Conservation (phyloP, 257 asterid genomes). For the Capsicum chinense region DNA sequence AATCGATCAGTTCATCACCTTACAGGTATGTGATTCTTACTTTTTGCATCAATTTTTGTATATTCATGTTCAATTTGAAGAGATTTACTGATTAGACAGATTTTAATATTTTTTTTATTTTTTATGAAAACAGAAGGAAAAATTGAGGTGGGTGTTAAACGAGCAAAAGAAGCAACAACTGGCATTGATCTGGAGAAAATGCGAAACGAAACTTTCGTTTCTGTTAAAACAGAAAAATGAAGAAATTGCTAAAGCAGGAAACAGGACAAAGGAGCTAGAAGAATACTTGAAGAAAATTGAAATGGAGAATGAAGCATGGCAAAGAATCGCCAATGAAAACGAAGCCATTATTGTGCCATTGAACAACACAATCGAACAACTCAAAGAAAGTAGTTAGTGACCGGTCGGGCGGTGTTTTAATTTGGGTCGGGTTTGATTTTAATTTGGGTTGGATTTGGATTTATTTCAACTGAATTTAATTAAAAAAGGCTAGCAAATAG, state of each 20-base stretch:
- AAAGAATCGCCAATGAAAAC: slow-evolving; percentile 53
- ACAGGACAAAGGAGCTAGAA: slow-evolving; percentile 55
- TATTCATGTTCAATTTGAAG: neutral
- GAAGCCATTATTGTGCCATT: slow-evolving; percentile 56
- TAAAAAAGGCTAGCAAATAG: no score
- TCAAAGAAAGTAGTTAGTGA: slow-evolving; percentile 43
- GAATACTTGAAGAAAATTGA: slow-evolving; percentile 47
- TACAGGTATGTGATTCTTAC: slow-evolving; percentile 51
- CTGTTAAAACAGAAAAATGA: slow-evolving; percentile 61
- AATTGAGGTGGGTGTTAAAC: slow-evolving; percentile 54
- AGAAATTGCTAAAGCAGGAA: slow-evolving; percentile 50
- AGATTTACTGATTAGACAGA: neutral
- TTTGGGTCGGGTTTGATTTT: no score
- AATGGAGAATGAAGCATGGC: slow-evolving; percentile 64
- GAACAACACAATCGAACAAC: slow-evolving; percentile 54
- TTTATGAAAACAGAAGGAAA: slow-evolving; percentile 58
- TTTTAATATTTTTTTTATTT: neutral
- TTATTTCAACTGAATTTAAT: no score
- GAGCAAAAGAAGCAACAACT: slow-evolving; percentile 58
- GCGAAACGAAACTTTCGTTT: slow-evolving; percentile 51
- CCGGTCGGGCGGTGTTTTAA: no score
- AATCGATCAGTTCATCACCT: slow-evolving; percentile 54
- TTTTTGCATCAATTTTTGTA: neutral
- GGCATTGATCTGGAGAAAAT: slow-evolving; percentile 40
- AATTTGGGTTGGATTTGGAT: no score